Conservation (phyloP, 345 rosid genomes). For the Eucalyptus marginata region DNA sequence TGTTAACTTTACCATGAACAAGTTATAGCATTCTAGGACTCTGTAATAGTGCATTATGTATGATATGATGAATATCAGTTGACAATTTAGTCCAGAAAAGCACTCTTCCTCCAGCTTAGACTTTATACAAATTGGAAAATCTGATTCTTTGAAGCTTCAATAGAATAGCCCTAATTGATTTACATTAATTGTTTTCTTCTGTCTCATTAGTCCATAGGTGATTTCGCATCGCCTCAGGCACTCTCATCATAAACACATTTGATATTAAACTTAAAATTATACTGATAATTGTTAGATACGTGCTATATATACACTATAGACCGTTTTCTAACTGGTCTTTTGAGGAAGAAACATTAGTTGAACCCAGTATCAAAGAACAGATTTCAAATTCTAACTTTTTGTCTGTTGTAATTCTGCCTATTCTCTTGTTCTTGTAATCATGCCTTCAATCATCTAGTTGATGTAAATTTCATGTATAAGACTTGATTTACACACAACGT, state of each 20-base stretch:
- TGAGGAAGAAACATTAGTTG: background rate
- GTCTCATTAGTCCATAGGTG: background rate
- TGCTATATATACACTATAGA: background rate
- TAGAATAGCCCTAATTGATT: background rate
- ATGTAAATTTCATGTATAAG: background rate
- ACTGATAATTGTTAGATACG: background rate
- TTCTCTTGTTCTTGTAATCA: background rate
- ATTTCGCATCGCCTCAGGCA: background rate
- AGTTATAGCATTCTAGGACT: background rate
- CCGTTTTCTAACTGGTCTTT: background rate
- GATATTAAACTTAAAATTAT: background rate
- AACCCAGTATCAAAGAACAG: background rate
- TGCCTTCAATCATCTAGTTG: background rate
- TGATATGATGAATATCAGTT: background rate
- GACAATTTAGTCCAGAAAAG: background rate
- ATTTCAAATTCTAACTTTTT: background rate
- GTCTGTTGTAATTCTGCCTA: background rate
- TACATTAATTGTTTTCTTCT: background rate
- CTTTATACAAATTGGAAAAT: background rate
- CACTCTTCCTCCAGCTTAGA: background rate
- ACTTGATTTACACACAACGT: background rate
- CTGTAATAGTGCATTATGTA: background rate
- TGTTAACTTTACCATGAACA: background rate
- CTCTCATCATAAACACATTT: background rate
- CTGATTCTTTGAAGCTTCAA: background rate